Evolutionary conservation across 257 asterid genomes (phyloP).

Genomic region (Cynanchum wilfordii): DNA sequence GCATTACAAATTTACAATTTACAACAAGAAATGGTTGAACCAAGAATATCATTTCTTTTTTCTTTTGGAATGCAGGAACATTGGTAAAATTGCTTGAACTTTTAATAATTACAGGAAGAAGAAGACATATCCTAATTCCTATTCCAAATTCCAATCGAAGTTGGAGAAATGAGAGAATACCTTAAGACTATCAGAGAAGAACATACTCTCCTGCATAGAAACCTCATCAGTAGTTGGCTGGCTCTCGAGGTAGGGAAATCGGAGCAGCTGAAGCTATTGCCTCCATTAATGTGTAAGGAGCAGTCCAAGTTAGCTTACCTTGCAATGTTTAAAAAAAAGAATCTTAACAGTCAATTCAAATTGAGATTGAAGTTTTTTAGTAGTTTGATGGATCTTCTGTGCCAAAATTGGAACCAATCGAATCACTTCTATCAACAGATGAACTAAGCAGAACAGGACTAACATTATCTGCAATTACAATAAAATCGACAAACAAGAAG

Average conservation of each 20-base stretch:
- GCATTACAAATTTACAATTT: too few species aligned
- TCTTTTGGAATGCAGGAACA: not conserved
- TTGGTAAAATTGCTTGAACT: not conserved
- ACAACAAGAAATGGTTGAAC: not conserved
- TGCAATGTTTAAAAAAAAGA: not conserved
- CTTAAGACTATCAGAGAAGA: slow-evolving; percentile 85
- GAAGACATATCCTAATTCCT: not conserved
- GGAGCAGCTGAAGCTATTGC: slow-evolving; percentile 53
- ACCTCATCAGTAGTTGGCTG: slow-evolving; percentile 74
- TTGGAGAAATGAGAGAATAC: slow-evolving; percentile 29
- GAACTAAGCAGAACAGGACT: not conserved
- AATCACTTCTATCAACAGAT: slow-evolving; percentile 20
- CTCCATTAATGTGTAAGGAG: slow-evolving; percentile 47
- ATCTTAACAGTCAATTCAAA: not conserved
- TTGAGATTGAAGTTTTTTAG: not conserved
- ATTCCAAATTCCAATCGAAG: not conserved
- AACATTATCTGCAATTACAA: not conserved
- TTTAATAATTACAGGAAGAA: slow-evolving; percentile 22
- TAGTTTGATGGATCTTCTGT: not conserved
- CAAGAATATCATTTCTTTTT: not conserved
- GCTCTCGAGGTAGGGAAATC: slow-evolving; percentile 53
- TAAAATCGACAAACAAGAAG: slow-evolving; percentile 4
- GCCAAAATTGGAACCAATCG: not conserved
- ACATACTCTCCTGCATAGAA: slow-evolving; percentile 81
- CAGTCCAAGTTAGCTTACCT: slow-evolving; percentile 14